Conservation (phyloP, 805 yeast species). For the Starmera amethionina region DNA sequence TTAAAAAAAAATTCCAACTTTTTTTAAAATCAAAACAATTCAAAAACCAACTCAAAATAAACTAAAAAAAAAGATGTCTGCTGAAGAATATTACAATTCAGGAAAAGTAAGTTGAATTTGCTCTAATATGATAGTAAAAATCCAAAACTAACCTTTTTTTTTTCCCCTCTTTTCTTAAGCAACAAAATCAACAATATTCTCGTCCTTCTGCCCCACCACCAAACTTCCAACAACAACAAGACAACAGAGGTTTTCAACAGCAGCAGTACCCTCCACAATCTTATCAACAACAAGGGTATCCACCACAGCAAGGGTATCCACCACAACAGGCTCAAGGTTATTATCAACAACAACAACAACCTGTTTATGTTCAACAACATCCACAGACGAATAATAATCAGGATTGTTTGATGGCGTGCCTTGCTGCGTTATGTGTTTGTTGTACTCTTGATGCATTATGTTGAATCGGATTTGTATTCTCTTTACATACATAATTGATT, state of each 20-base stretch:
- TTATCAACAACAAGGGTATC: slow-evolving; percentile 5
- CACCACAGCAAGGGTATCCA: slow-evolving; percentile 22
- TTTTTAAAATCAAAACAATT: no score
- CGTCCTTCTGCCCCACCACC: slow-evolving; percentile 7
- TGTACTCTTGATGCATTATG: slow-evolving; percentile 43
- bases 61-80: slow-evolving; percentile 17
- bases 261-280: slow-evolving; percentile 7
- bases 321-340: slow-evolving; percentile 24
- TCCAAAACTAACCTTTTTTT: not conserved
- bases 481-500: no score
- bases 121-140: not conserved
- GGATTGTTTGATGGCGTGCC: slow-evolving; percentile 42
- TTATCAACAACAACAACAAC: slow-evolving; percentile 39
- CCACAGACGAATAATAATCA: slow-evolving; percentile 26
- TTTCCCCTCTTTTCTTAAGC: not conserved
- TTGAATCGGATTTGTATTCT: slow-evolving; percentile 18
- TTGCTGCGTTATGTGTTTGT: slow-evolving; percentile 46
- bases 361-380: slow-evolving; percentile 42
- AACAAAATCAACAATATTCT: slow-evolving; percentile 3
- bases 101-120: not conserved
- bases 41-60: no score
- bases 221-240: not conserved
- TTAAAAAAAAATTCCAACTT: no score
- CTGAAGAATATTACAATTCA: slow-evolving; percentile 17
- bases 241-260: slow-evolving; percentile 12